Evolutionary conservation across 2,329 filamentous ascomycete species (phyloP).

Genomic region (Ramularia collo-cygni): DNA sequence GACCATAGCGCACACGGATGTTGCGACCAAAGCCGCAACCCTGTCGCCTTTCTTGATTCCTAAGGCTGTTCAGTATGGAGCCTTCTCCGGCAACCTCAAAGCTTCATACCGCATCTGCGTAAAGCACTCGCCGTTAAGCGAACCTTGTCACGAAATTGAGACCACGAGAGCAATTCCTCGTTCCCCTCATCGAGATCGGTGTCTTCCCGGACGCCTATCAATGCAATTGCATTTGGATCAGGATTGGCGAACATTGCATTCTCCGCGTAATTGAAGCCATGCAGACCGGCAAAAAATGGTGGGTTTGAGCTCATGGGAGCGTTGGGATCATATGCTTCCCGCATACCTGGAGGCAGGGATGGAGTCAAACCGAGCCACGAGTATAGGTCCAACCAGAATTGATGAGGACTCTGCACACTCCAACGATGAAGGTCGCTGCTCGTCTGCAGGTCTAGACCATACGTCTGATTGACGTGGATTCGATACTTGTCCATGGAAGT

Average conservation of each 20-base stretch:
- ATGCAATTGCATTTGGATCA: conserved; percentile 30
- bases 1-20: conserved; percentile 37
- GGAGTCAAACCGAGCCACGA: conserved; percentile 33
- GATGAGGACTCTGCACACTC: conserved; percentile 34
- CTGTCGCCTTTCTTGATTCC: conserved; percentile 32
- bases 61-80: too few species aligned
- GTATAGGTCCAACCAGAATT: conserved; percentile 41
- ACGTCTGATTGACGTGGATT: conserved; percentile 26
- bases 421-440: conserved; percentile 36
- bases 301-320: conserved; percentile 34
- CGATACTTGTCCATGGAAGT: conserved; percentile 29
- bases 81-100: too few species aligned
- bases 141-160: conserved; percentile 33
- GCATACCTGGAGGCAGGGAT: conserved; percentile 26
- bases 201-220: conserved; percentile 37
- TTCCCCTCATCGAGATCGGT: conserved; percentile 25
- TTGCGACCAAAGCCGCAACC: conserved; percentile 37
- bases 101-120: conserved; percentile 25
- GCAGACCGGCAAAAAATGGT: conserved; percentile 33
- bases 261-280: conserved; percentile 36
- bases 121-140: conserved; percentile 34
- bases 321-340: conserved; percentile 33
- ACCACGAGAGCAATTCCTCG: conserved; percentile 36
- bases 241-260: conserved; percentile 35
- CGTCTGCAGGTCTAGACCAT: conserved; percentile 17